Evolutionary conservation across 495 filamentous ascomycete species (phyloP).

Genomic region (Barbatosphaeria neglecta): DNA sequence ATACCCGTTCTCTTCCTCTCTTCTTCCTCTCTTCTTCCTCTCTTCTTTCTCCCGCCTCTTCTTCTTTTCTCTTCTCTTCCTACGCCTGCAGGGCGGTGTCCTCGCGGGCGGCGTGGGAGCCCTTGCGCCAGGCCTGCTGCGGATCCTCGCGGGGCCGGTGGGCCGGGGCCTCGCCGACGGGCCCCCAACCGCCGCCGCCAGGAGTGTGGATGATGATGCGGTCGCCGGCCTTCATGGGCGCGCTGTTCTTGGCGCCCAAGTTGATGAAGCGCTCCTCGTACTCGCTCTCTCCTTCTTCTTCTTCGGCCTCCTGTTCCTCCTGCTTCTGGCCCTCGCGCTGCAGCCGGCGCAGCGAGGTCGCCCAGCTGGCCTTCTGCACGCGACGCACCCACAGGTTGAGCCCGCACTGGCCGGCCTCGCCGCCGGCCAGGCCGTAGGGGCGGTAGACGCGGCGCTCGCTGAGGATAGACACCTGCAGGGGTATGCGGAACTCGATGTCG

Average conservation of each 20-base stretch:
- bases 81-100: constrained; percentile 37
- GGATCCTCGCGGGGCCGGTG: constrained; percentile 35
- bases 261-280: constrained; percentile 63
- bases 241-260: constrained; percentile 88
- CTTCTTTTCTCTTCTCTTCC: no score
- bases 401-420: constrained; percentile 66
- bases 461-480: constrained; percentile 79
- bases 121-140: constrained; percentile 47
- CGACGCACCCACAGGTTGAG: constrained; percentile 79
- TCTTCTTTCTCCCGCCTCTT: no score
- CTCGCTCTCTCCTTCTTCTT: constrained; percentile 23
- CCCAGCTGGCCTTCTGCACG: constrained; percentile 38
- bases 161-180: constrained; percentile 41
- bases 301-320: constrained; percentile 15
- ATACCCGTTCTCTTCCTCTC: no score
- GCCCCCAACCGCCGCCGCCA: constrained; percentile 65
- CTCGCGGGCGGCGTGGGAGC: constrained; percentile 45
- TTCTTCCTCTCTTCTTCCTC: no score
- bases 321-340: constrained; percentile 2
- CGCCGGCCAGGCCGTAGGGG: constrained; percentile 85
- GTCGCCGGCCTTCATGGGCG: constrained; percentile 74
- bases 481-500: constrained; percentile 89
- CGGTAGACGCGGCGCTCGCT: constrained; percentile 77
- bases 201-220: constrained; percentile 67
- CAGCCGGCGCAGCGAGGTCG: constrained; percentile 25